Evolutionary conservation across 1,284 basidiomycete genomes (phyloP).

Genomic region (Filobasidium uniguttulatum): DNA sequence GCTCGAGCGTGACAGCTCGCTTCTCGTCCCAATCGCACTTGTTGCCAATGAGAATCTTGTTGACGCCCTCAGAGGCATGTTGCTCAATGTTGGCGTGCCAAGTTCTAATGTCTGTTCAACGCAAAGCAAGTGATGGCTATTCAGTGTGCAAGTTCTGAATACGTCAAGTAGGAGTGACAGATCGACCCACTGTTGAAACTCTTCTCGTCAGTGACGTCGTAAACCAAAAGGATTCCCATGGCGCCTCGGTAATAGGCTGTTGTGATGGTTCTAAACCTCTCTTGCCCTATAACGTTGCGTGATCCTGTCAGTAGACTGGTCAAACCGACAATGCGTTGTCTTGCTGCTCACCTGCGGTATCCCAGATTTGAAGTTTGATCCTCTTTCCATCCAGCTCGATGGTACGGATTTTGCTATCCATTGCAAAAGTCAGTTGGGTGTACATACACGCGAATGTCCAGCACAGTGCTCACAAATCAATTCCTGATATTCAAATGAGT

Average conservation of each 20-base stretch:
- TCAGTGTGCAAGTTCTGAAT: constrained; percentile 9
- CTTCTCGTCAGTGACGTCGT: constrained; percentile 95
- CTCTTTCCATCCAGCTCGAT: constrained; percentile 92
- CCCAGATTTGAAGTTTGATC: constrained; percentile 96
- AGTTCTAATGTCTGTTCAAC: constrained; percentile 74
- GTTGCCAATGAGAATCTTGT: constrained; percentile 98
- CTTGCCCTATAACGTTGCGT: constrained; percentile 49
- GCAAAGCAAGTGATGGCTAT: background rate
- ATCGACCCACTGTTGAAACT: constrained; percentile 79
- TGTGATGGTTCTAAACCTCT: constrained; percentile 97
- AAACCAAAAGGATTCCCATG: constrained; percentile 97
- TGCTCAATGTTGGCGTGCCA: constrained; percentile 99
- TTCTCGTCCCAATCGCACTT: constrained; percentile 99
- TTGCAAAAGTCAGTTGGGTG: background rate
- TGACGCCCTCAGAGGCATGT: constrained; percentile 95
- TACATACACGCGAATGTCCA: background rate
- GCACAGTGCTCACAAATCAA: constrained; percentile 31
- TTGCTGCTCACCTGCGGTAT: constrained; percentile 57
- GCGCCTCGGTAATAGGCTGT: constrained; percentile 99
- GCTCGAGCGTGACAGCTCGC: constrained; percentile 62
- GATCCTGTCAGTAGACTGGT: background rate
- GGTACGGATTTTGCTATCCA: constrained; percentile 55
- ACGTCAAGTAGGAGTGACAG: constrained; percentile 11
- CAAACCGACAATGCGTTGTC: constrained; percentile 8
- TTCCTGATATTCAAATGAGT: constrained; percentile 18